Base-by-base conservation (phyloP, 2,329 filamentous ascomycete species). In the Scytalidium lignicola region DNA sequence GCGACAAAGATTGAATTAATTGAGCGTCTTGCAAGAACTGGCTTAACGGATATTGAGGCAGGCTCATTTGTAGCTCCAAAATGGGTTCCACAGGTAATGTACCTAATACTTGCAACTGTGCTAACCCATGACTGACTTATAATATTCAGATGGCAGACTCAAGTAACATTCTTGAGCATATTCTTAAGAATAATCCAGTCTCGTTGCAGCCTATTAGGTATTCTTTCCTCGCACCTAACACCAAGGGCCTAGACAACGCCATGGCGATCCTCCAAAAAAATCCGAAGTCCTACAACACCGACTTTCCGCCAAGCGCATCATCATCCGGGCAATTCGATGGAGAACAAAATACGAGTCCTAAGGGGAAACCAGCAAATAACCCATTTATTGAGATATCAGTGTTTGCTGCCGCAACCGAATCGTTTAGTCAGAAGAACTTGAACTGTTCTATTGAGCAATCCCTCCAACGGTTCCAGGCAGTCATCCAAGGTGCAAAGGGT, bases 21-120 rank as follows among this genome's bases (percentile, higher is more conserved):
- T 37, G 76, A 84, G 57, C 74, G 80, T 52, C 71, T 95, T 53
- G 80, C 83, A 28, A 70, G 71, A 54, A 86, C 87, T 0, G 89
- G 89, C 0, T 65, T 93, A 40, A 71, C 72, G 5, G 83, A 83
- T 2, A 92, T 95, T 53, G 89, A 95, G 66, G 83, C 86, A 17
- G 90, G 88, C 1, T 88, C 86, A 1, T 90, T 95, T 62, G 89
- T 95, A 9, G 80, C 86, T 43, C 87, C 89, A 1, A 90, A 88
- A 79, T 91, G 86, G 80, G 84, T 91, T 44, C 89, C 90, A 3
- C 90, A 93, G 75, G 81, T 89, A 60, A 53, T 65, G 50, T 9
- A 28, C 41, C 7, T 37, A 17, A 13, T n/a, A 26, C 5, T 44
- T n/a, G 3, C 18, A 6, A 43, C 5, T 21, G n/a, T 10, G 10